Base-by-base conservation (phyloP, 805 yeast genomes). In the Candida rishiriensis region DNA sequence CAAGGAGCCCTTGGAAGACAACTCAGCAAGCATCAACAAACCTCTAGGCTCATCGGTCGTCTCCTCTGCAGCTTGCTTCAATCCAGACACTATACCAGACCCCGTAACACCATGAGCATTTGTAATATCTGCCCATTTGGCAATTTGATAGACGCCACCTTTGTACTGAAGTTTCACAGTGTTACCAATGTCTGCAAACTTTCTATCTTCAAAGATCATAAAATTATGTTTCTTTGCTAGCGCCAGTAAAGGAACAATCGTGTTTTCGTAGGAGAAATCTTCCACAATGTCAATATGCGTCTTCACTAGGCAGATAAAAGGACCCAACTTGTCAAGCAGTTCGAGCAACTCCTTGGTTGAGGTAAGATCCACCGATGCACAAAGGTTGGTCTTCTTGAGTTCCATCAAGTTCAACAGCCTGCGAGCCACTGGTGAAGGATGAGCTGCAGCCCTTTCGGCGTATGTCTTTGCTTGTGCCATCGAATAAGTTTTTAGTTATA, bases 71-170 rank as follows among this genome's bases (percentile, higher is more conserved):
- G 93, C 97, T 56, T 82, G 85, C 54, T 83, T 85, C 54, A 93
- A 74, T 0, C 99, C 99, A 36, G 78, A 72, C 7, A 93, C 95
- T 43, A 93, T 86, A 11, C 98, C 97, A 0, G 84, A 81, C 17
- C 99, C 99, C 2, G 98, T 91, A 29, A 93, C 90, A 46, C 97
- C 95, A 59, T 93, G 99, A 0, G 98, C 98, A 64, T 93, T 93
- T 31, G 98, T 91, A 54, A 93, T 89, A 60, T 93, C 97, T 0
- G 98, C 81, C 99, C 99, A 93, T 57, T 81, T 70, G 12, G 96
- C 93, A 49, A 91, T 91, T 60, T 79, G 81, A 70, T 80, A 89
- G 10, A 88, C 83, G 37, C 99, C 99, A 33, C 95, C 88, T 29
- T 85, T 71, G 65, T 91, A 93, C 66, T 93, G 99, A 37, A 88